These are phyloP conservation scores for Fusarium sp. DNA, from an alignment of 2,329 filamentous ascomycete species.

Conservation along the genomic window DNA sequence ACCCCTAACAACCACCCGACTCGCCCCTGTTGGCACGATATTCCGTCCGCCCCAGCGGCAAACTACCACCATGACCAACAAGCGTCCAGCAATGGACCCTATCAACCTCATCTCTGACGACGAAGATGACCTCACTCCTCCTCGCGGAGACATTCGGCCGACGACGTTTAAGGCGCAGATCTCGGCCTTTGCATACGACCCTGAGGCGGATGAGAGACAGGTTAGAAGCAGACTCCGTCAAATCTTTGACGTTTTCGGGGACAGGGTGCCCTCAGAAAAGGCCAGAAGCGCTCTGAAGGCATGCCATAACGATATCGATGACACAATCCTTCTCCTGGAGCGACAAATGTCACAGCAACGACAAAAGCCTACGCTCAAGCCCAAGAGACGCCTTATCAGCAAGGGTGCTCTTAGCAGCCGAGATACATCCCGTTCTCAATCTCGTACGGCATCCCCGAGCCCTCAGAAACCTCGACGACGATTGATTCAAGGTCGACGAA, in stretches of 20 bases:
- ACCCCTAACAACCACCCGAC: constrained; percentile 65
- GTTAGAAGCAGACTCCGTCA: constrained; percentile 52
- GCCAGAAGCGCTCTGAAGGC: constrained; percentile 50
- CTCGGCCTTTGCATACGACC: constrained; percentile 60
- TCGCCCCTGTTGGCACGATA: constrained; percentile 81
- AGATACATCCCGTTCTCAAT: constrained; percentile 27
- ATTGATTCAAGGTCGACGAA: constrained; percentile 53
- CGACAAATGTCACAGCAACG: constrained; percentile 14
- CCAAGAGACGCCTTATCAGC: constrained; percentile 48
- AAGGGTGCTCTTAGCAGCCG: constrained; percentile 43
- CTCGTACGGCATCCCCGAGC: constrained; percentile 41
- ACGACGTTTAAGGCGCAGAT: constrained; percentile 64
- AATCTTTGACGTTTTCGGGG: constrained; percentile 52
- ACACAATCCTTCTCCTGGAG: constrained; percentile 49
- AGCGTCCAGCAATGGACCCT: constrained; percentile 54
- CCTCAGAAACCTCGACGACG: constrained; percentile 50
- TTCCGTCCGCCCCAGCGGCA: constrained; percentile 66
- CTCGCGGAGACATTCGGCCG: constrained; percentile 72
- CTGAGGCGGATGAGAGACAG: constrained; percentile 54
- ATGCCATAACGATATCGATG: constrained; percentile 51
- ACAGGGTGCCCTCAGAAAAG: constrained; percentile 45
- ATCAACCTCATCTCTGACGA: constrained; percentile 65
- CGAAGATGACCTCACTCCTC: constrained; percentile 59
- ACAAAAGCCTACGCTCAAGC: constrained; percentile 18
- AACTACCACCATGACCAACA: constrained; percentile 44